phyloP scores from a whole-genome alignment of 2,329 filamentous ascomycete genomes.

The Ophiostoma quercus region DNA sequence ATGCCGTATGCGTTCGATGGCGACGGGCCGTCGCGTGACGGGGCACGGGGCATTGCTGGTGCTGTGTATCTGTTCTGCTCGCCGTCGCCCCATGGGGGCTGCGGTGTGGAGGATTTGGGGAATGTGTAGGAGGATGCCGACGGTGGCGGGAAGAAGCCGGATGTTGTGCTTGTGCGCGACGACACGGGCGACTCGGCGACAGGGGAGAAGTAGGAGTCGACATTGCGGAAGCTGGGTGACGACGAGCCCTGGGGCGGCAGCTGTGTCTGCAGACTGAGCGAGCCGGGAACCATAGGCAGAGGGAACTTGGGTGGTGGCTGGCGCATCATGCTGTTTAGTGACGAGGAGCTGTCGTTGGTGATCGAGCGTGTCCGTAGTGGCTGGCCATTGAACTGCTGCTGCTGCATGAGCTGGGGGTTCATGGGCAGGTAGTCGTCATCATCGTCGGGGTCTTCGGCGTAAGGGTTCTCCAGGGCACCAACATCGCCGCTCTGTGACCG shows the following conservation, averaged over 20 bases:
- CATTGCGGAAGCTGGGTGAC: conserved; percentile 58
- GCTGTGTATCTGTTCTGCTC: conserved; percentile 80
- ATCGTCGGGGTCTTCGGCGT: conserved; percentile 60
- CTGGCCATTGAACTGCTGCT: conserved; percentile 40
- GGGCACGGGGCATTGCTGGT: conserved; percentile 74
- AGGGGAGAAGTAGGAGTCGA: conserved; percentile 94
- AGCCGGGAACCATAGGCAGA: conserved; percentile 50
- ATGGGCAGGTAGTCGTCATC: conserved; percentile 52
- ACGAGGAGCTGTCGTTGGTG: background rate
- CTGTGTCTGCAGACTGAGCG: conserved; percentile 66
- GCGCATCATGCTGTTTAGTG: conserved; percentile 45
- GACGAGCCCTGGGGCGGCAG: conserved; percentile 37
- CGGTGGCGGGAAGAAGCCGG: conserved; percentile 61
- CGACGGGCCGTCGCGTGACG: conserved; percentile 70
- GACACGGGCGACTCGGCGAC: conserved; percentile 72
- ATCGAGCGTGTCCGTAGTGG: conserved; percentile 53
- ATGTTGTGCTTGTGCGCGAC: conserved; percentile 68
- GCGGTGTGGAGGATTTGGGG: conserved; percentile 65
- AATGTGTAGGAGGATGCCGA: conserved; percentile 52
- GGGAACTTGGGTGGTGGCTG: conserved; percentile 68
- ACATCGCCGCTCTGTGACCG: conserved; percentile 50
- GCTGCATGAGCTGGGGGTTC: conserved; percentile 35
- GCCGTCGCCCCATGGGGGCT: conserved; percentile 50
- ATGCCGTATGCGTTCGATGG: conserved; percentile 57
- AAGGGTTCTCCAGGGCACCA: conserved; percentile 70